phyloP scores from a whole-genome alignment of 2,329 filamentous ascomycete species.

The Penicillium sp. region DNA sequence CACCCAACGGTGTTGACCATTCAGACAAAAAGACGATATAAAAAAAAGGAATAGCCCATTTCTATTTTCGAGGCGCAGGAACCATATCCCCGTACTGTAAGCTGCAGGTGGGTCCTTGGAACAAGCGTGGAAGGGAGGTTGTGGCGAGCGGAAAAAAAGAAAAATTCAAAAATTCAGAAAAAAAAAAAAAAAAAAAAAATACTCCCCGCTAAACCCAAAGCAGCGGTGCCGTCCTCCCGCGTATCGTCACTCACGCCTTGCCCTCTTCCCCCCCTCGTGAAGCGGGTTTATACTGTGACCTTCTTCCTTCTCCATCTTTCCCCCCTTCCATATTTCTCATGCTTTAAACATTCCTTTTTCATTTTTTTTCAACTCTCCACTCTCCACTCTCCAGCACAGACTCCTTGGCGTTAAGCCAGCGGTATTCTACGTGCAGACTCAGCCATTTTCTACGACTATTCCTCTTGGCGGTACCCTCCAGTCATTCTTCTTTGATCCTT shows the following conservation, averaged over 20 bases:
- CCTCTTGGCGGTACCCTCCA: constrained; percentile 18
- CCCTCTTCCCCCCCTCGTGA: constrained; percentile 9
- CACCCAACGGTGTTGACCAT: background rate
- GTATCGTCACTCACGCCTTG: constrained; percentile 12
- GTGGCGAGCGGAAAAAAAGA: constrained; percentile 5
- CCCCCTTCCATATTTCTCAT: constrained; percentile 1
- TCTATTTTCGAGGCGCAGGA: constrained; percentile 12
- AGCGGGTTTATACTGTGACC: constrained; percentile 2
- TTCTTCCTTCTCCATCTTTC: constrained; percentile 5
- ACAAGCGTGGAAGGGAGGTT: constrained; percentile 13
- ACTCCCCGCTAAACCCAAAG: constrained; percentile 15
- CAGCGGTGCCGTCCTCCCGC: constrained; percentile 20
- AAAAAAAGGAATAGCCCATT: background rate
- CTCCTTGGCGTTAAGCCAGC: constrained; percentile 15
- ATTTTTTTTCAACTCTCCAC: constrained; percentile 3
- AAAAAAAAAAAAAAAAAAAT: background rate
- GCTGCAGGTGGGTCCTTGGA: constrained; percentile 13
- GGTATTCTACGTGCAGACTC: constrained; percentile 16
- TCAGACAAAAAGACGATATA: background rate
- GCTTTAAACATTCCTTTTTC: background rate
- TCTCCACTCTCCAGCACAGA: constrained; percentile 7
- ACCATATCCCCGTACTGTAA: constrained; percentile 8
- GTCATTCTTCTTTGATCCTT: constrained; percentile 7
- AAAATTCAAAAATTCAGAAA: constrained; percentile 4
- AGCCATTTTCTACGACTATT: constrained; percentile 18